Evolutionary conservation across 2,329 filamentous ascomycete species (phyloP).

Genomic region (Colletotrichum zoysiae): DNA sequence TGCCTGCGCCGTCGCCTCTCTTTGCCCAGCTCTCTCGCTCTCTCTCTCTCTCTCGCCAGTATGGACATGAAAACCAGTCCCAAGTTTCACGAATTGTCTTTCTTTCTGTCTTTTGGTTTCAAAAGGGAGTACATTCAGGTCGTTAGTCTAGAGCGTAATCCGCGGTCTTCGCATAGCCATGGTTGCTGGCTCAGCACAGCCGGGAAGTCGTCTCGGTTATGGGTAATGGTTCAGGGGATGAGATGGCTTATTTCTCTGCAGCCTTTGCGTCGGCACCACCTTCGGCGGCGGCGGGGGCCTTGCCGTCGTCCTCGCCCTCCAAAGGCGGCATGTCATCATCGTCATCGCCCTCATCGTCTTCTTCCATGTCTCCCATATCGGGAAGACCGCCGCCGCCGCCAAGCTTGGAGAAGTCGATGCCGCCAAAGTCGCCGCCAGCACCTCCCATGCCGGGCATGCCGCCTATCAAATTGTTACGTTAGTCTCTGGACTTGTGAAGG

Average conservation of each 20-base stretch:
- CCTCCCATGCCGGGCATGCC: constrained; percentile 67
- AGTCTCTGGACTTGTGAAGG: constrained; percentile 15
- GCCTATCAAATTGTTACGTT: constrained; percentile 50
- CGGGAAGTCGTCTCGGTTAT: constrained; percentile 23
- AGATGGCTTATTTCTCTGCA: constrained; percentile 38
- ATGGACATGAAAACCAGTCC: background rate
- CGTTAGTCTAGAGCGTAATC: constrained; percentile 39
- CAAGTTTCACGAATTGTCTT: constrained; percentile 19
- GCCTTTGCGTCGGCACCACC: constrained; percentile 19
- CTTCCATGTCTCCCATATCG: constrained; percentile 61
- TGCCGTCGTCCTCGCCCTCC: constrained; percentile 65
- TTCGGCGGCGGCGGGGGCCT: constrained; percentile 24
- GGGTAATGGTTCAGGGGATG: background rate
- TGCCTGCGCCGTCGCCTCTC: constrained; percentile 1
- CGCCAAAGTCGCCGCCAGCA: constrained; percentile 78
- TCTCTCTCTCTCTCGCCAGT: background rate
- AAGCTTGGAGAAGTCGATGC: constrained; percentile 95
- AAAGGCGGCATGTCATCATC: constrained; percentile 90
- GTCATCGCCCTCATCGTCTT: constrained; percentile 70
- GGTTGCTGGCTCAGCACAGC: constrained; percentile 2
- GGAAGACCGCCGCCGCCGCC: constrained; percentile 66
- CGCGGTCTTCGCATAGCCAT: constrained; percentile 10
- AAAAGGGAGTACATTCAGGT: constrained; percentile 40
- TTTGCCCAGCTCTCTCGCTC: background rate
- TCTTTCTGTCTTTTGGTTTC: constrained; percentile 32